Conservation (phyloP, 176 grass and related monocot species). For the Neostapfia colusana region DNA sequence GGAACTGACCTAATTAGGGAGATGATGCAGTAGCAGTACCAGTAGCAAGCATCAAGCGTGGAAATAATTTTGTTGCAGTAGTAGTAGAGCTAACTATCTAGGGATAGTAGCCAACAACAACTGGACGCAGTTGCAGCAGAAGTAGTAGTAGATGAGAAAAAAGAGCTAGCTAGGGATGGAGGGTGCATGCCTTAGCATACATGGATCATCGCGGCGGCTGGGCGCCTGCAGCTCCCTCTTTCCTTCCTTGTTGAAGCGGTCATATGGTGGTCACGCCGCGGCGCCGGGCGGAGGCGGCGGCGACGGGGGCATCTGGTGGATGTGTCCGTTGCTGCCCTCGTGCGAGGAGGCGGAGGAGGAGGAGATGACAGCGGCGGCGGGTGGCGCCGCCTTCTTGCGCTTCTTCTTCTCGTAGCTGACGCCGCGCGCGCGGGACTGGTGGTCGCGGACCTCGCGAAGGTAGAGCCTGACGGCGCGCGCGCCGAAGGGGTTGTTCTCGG, state of each 20-base stretch:
- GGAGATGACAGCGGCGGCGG: conserved; percentile 28
- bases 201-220: background rate
- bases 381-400: conserved; percentile 58
- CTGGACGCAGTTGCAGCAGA: background rate
- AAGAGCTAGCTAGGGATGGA: conserved; percentile 2
- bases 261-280: conserved; percentile 17
- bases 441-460: conserved; percentile 92
- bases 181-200: conserved; percentile 37
- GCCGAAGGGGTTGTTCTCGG: conserved; percentile 88
- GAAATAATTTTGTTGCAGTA: conserved; percentile 18
- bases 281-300: conserved; percentile 49
- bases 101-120: background rate
- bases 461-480: conserved; percentile 88
- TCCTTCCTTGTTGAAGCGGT: background rate
- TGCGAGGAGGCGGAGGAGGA: background rate
- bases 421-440: conserved; percentile 79
- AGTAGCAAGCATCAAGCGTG: conserved; percentile 26
- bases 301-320: conserved; percentile 45
- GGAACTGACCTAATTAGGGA: conserved; percentile 32
- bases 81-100: conserved; percentile 1
- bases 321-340: conserved; percentile 27
- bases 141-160: background rate
- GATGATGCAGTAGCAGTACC: background rate
- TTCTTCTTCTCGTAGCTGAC: conserved; percentile 99
- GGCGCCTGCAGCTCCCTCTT: too few relatives aligned